Base-by-base conservation (phyloP, 441 rosid genomes). In the Erysimum pusillum region DNA sequence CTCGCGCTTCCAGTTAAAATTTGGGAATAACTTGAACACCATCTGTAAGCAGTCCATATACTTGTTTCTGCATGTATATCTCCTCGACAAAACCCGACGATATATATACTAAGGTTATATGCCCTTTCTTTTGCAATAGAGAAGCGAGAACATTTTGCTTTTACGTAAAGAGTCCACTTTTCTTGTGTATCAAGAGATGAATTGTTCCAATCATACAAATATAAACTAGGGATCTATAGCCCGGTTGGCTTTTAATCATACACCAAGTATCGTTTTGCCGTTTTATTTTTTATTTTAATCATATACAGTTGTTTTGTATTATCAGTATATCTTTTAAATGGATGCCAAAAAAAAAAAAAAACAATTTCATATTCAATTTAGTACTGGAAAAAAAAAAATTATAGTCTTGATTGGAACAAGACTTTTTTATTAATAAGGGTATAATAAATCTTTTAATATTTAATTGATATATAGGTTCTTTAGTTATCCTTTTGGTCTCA, bases 101-200 rank as follows among this genome's bases (percentile, higher is more conserved):
- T 59, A 14, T 18, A 39, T 69, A 75, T 36, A 48, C 61, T 1
- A 42, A 35, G 28, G 36, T 42, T 48, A 35, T 58, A 39, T 38
- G 34, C 45, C 14, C 2, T 42, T 39, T 39, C 14, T 67, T 58
- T 67, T 36, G 59, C 42, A 31, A 67, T 75, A 28, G 35, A 67
- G 62, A 69, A 76, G 79, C 12, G n/a, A 69, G 41, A 63, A 46
- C 59, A 69, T 63, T 67, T 69, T 44, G 75, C 25, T 44, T 76
- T 69, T 45, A 69, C 75, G 75, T 63, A 62, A 59, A 46, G 49
- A 8, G 14, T 32, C 8, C 14, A 11, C 52, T n/a, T 61, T 76
- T 69, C 66, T 76, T 76, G 60, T 54, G 71, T 46, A 8, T 70
- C 59, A 9, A 17, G 44, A 17, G 9, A 70, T 54, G 28, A 46